Conservation (phyloP, 305 asterid species). For the Fraxinus baroniana region DNA sequence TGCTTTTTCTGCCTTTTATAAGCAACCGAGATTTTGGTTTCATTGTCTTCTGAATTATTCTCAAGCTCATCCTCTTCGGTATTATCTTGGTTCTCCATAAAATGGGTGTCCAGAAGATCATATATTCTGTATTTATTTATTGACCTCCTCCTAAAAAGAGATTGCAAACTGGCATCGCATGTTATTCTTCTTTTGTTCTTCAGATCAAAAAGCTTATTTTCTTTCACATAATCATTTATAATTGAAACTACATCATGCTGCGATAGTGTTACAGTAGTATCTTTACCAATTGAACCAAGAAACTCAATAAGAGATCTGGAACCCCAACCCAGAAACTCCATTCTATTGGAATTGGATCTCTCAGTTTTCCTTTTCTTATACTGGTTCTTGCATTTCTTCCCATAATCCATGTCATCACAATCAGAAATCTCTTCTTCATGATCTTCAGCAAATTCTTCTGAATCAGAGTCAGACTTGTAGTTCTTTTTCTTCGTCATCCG, state of each 20-base stretch:
- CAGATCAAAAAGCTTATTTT: conserved; percentile 51
- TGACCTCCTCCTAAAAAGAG: conserved; percentile 48
- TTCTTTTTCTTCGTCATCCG: conserved; percentile 14
- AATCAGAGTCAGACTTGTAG: conserved; percentile 29
- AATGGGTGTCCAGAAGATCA: conserved; percentile 64
- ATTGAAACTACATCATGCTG: conserved; percentile 58
- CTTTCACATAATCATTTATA: conserved; percentile 49
- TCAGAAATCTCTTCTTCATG: conserved; percentile 48
- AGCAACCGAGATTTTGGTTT: conserved; percentile 12
- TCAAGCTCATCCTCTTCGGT: conserved; percentile 50
- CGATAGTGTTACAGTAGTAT: conserved; percentile 43
- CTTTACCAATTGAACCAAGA: conserved; percentile 62
- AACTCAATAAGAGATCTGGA: conserved; percentile 65
- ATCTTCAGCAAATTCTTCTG: conserved; percentile 43
- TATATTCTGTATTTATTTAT: conserved; percentile 39
- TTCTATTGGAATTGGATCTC: conserved; percentile 41
- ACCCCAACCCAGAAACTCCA: conserved; percentile 72
- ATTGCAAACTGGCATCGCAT: conserved; percentile 48
- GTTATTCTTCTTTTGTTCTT: conserved; percentile 45
- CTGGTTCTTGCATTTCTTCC: conserved; percentile 24
- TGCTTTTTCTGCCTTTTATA: conserved; percentile 35
- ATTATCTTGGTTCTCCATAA: conserved; percentile 48
- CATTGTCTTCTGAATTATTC: conserved; percentile 34
- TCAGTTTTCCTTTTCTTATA: conserved; percentile 33
- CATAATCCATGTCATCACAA: conserved; percentile 33